A percentile compares a stretch with the other conserved stretches of the same genome.
Conservation (phyloP, 2,329 filamentous ascomycete genomes). For the Exophiala alcalophila region DNA sequence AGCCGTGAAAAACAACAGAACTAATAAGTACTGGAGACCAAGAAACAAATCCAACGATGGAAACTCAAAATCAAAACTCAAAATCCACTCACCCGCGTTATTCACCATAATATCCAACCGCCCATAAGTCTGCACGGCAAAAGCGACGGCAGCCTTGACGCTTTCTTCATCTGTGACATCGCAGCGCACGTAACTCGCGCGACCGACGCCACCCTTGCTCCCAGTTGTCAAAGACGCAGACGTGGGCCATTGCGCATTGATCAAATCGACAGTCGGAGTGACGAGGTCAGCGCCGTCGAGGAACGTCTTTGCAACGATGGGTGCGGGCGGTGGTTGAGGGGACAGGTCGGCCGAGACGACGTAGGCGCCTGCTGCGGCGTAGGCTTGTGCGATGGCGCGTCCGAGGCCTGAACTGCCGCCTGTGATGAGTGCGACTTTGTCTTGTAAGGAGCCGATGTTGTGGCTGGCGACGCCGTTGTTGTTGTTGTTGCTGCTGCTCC, state of each 20-base stretch:
- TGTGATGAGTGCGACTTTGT: conserved; percentile 45
- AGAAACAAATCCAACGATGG: too few species aligned
- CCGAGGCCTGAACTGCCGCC: conserved; percentile 49
- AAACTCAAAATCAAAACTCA: conserved; percentile 16
- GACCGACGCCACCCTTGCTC: too few species aligned
- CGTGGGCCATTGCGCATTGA: conserved; percentile 22
- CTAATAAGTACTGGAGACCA: too few species aligned
- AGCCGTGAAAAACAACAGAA: too few species aligned
- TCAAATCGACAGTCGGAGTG: conserved; percentile 27
- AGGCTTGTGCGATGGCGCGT: conserved; percentile 46
- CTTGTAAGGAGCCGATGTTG: conserved; percentile 24
- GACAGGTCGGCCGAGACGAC: conserved; percentile 45
- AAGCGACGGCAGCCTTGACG: conserved; percentile 69
- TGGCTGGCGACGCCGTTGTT: too few species aligned
- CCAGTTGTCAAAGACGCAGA: too few species aligned
- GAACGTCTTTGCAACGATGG: conserved; percentile 28
- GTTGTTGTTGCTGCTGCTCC: too few species aligned
- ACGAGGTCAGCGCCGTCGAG: conserved; percentile 25
- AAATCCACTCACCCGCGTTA: conserved; percentile 30
- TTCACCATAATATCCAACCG: conserved; percentile 40
- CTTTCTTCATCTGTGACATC: conserved; percentile 24
- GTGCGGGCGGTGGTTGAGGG: conserved; percentile 16
- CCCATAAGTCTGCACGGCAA: conserved; percentile 79
- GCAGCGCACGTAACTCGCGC: conserved; percentile 19
- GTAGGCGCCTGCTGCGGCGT: conserved; percentile 41